Evolutionary conservation across 1,284 basidiomycete genomes (phyloP).

Genomic region (Sporisorium graminicola): DNA sequence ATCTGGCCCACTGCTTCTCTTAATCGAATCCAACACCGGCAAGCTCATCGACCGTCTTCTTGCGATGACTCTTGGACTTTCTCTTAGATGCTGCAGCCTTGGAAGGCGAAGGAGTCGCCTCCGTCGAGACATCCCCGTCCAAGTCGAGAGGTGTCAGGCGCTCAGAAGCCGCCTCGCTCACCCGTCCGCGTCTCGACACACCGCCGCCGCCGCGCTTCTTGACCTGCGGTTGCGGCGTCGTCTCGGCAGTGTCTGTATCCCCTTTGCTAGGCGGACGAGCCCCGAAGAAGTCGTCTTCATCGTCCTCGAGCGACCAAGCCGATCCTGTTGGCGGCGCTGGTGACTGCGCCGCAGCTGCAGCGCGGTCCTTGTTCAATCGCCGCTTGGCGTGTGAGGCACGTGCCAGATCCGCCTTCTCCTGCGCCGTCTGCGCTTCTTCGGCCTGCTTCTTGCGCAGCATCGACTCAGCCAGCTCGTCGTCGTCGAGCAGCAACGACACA

Average conservation of each 20-base stretch:
- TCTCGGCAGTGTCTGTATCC: slow-evolving; percentile 52
- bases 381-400: slow-evolving; percentile 65
- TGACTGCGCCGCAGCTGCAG: slow-evolving; percentile 39
- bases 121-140: slow-evolving; percentile 29
- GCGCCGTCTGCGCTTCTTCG: slow-evolving; percentile 64
- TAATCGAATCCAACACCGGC: slow-evolving; percentile 36
- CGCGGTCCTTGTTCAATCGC: slow-evolving; percentile 55
- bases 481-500: slow-evolving; percentile 92
- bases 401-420: slow-evolving; percentile 67
- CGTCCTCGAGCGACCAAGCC: slow-evolving; percentile 66
- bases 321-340: slow-evolving; percentile 30
- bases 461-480: slow-evolving; percentile 76
- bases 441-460: slow-evolving; percentile 69
- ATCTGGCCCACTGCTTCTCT: background rate
- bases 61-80: slow-evolving; percentile 53
- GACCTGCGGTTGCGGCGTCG: slow-evolving; percentile 40
- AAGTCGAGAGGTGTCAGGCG: slow-evolving; percentile 42
- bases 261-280: slow-evolving; percentile 51
- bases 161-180: slow-evolving; percentile 40
- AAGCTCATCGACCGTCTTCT: slow-evolving; percentile 55
- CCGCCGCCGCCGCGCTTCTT: slow-evolving; percentile 28
- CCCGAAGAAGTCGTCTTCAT: slow-evolving; percentile 69
- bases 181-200: slow-evolving; percentile 25
- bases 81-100: slow-evolving; percentile 30
- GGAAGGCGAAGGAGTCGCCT: slow-evolving; percentile 18